Base-by-base conservation (phyloP, 2,329 filamentous ascomycete genomes). In the Phaeosphaeriaceae sp. region DNA sequence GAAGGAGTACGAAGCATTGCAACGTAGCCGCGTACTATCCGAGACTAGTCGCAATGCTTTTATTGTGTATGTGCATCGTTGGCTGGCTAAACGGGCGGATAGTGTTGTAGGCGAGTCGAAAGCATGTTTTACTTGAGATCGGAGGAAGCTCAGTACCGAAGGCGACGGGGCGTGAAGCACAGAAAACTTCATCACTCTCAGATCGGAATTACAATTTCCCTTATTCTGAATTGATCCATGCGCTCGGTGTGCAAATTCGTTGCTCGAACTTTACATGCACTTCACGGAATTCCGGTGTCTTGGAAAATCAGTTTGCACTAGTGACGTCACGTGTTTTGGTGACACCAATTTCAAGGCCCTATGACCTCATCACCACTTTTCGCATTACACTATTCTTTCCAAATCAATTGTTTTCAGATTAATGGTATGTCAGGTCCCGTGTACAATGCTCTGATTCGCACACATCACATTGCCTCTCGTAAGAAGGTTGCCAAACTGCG, bases 401-500 rank as follows among this genome's bases (percentile, higher is more conserved):
- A 26, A 26, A 26, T 26, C 7, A 11, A 26, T 11, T 26, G 6
- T 26, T 26, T 26, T 11, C 15, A 26, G 7, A 16, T 34, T 9
- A 32, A 55, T 56, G 49, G 46, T 42, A 68, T 69, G 65, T 52
- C 63, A 41, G 40, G 46, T 26, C 42, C 49, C 7, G 48, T 70
- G 16, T 81, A 74, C 64, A 82, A 83, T 66, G 83, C 87, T 23
- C 76, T 92, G 37, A 89, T 92, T 52, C 83, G 87, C 43, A 92
- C 89, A 0, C 89, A 92, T 61, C 89, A 92, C 70, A 91, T 92
- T 65, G 92, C 88, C 3, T 91, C 87, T 0, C 86, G 88, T 56
- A 91, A 90, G 68, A 92, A 92, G 66, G 80, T 87, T 36, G 75
- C 79, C 20, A 78, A 79, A 47, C 79, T 92, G 17, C 83, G 79